Evolutionary conservation across 495 filamentous ascomycete genomes (phyloP), one percentile per base, ranked within the genome.

Genomic region (Xeromyces bisporus): DNA sequence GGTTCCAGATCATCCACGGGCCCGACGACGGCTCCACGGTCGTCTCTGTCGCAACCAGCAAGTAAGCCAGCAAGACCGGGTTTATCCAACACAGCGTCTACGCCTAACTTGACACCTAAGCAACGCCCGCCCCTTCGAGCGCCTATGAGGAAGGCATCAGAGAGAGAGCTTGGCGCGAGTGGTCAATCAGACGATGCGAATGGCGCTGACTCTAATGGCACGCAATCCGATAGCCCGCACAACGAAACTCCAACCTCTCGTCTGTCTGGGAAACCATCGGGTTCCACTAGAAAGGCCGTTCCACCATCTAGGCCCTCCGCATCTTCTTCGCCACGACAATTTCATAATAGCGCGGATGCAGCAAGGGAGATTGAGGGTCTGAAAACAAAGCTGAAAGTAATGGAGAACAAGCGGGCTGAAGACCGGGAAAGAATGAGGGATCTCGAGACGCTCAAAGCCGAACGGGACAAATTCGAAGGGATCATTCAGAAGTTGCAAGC

Each of bases 401-500:
- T 87, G 46, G 83, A 89, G 41, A 81, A 81, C 44, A 86, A 89
- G 46, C 58, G 82, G 30, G 46, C 67, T 13, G 85, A 93, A 28
- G 84, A 93, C 47, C 66, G 81, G n/a, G 91, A 96, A 35, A 83
- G 78, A 45, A 53, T 93, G 28, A 91, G 84, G 42, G 58, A 45
- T 1, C 47, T 94, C 20, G 85, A 97, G 25, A 69, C 72, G 36
- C 47, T 84, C 21, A 76, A 85, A 43, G 55, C 66, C 7, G 85
- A 96, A 42, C 68, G 77, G 7, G 83, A 93, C 44, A 81, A 81
- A 35, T 91, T 83, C 35, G 80, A 93, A 46, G 58, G 55, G 2
- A 86, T 94, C 40, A 91, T 96, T 23, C 78, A 92, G 45, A 97
- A 89, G 37, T 54, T 97, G 31, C 81, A 89, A 51, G 66, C 73